phyloP scores from a whole-genome alignment of 1,284 basidiomycete species.

The Gomphus sp. region DNA sequence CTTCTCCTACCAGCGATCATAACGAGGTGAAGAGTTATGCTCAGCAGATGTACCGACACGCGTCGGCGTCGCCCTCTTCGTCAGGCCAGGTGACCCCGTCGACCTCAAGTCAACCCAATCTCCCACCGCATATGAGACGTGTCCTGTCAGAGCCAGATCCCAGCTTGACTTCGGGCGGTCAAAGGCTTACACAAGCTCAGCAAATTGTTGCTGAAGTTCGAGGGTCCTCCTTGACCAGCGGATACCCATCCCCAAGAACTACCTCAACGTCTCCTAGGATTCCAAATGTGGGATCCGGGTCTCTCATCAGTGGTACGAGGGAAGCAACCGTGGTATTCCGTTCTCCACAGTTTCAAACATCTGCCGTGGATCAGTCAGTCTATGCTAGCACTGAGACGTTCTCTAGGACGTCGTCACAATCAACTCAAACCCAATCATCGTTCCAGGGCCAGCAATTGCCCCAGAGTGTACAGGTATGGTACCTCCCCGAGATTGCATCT shows the following conservation, averaged over 20 bases:
- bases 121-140: too few species aligned
- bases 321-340: background rate
- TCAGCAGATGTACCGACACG: too few species aligned
- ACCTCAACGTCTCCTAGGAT: background rate
- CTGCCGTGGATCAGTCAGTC: background rate
- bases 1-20: background rate
- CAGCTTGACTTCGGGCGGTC: too few species aligned
- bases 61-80: too few species aligned
- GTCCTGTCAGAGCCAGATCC: too few species aligned
- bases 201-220: background rate
- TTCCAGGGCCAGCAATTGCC: background rate
- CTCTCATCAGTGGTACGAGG: background rate
- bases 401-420: background rate
- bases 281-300: background rate
- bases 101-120: too few species aligned
- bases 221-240: background rate
- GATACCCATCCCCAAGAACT: background rate
- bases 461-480: too few species aligned
- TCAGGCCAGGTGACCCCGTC: too few species aligned
- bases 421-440: background rate
- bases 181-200: too few species aligned
- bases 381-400: background rate
- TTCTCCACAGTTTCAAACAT: background rate
- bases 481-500: background rate
- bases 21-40: too few species aligned